These are phyloP conservation scores for Trametes punicea DNA, from an alignment of 768 basidiomycete genomes.

Conservation along the genomic window DNA sequence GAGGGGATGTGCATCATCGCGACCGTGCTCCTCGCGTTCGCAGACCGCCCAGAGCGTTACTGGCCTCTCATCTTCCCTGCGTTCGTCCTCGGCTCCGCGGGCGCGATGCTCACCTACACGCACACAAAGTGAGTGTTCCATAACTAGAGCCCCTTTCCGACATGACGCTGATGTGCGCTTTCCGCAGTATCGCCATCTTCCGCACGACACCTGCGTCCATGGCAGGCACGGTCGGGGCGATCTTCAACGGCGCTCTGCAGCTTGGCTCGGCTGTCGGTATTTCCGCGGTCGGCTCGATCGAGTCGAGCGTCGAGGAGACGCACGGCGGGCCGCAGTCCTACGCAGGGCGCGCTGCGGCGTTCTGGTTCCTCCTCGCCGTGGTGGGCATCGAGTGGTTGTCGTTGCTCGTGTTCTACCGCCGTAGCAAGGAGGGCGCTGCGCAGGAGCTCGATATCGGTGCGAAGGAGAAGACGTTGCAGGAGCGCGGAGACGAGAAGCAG, in stretches of 20 bases:
- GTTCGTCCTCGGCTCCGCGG: slow-evolving; percentile 45
- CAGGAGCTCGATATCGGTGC: not conserved
- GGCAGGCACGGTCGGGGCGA: slow-evolving; percentile 52
- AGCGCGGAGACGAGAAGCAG: slow-evolving; percentile 3
- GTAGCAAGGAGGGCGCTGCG: slow-evolving; percentile 16
- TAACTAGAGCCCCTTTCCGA: not conserved
- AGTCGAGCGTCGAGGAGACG: slow-evolving; percentile 39
- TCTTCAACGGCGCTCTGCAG: slow-evolving; percentile 54
- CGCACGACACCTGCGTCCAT: slow-evolving; percentile 44
- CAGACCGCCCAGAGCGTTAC: slow-evolving; percentile 40
- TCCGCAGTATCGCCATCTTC: slow-evolving; percentile 47
- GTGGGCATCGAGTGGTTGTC: slow-evolving; percentile 32
- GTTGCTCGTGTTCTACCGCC: slow-evolving; percentile 35
- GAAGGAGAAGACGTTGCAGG: slow-evolving; percentile 3
- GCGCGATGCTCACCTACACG: slow-evolving; percentile 43
- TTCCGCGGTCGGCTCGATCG: slow-evolving; percentile 46
- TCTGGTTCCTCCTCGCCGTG: slow-evolving; percentile 33
- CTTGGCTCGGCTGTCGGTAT: slow-evolving; percentile 50
- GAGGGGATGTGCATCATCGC: slow-evolving; percentile 36
- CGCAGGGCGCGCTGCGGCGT: slow-evolving; percentile 41
- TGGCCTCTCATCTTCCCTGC: slow-evolving; percentile 50
- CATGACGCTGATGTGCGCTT: not conserved
- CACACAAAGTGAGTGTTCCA: slow-evolving; percentile 43
- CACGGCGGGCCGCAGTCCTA: slow-evolving; percentile 33
- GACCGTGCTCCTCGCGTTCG: slow-evolving; percentile 41